Evolutionary conservation across 176 grass and related monocot species (phyloP).

Genomic region (Elaeis guineensis): DNA sequence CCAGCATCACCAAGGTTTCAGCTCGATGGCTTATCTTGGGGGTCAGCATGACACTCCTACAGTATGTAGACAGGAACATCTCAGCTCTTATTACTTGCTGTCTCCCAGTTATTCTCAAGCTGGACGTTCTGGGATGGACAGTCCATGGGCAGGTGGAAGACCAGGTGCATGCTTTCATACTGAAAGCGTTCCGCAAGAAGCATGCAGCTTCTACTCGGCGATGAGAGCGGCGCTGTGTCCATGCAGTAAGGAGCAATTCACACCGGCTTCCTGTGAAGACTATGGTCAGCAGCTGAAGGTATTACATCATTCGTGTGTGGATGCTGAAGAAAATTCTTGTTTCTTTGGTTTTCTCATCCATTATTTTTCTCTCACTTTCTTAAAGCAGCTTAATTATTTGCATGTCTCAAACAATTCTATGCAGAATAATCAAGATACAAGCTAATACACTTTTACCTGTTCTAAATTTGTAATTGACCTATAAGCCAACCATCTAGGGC

Average conservation of each 20-base stretch:
- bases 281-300: slow-evolving; percentile 40
- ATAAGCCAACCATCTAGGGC: too few species aligned
- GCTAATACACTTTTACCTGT: too few species aligned
- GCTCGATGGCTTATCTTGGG: slow-evolving; percentile 42
- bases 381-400: too few species aligned
- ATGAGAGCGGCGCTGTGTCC: slow-evolving; percentile 4
- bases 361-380: not conserved
- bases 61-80: slow-evolving; percentile 55
- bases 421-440: too few species aligned
- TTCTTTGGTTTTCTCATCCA: not conserved
- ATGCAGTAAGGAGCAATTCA: slow-evolving; percentile 14
- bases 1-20: slow-evolving; percentile 77
- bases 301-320: not conserved
- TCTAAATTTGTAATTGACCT: too few species aligned
- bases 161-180: slow-evolving; percentile 29
- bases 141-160: slow-evolving; percentile 29
- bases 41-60: slow-evolving; percentile 42
- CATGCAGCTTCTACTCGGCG: slow-evolving; percentile 13
- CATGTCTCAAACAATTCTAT: too few species aligned
- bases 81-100: slow-evolving; percentile 64
- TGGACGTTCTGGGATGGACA: slow-evolving; percentile 27
- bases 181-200: slow-evolving; percentile 27
- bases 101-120: slow-evolving; percentile 26
- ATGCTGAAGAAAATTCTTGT: not conserved
- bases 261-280: slow-evolving; percentile 21